These are phyloP conservation scores for Monarda citriodora DNA, from an alignment of 305 asterid species.

Conservation along the genomic window DNA sequence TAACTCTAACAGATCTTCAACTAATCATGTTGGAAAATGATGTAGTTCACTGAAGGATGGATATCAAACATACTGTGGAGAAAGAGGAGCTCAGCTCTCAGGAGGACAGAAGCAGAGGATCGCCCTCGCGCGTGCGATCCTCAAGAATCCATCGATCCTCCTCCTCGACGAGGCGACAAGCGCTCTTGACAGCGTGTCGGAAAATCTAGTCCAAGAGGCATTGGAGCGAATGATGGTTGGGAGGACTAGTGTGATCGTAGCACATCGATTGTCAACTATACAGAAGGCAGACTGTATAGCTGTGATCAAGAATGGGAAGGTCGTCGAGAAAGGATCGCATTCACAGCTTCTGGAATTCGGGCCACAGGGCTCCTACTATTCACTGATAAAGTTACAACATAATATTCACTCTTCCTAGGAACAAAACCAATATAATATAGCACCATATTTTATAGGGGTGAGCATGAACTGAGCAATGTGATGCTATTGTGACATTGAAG, in stretches of 20 bases:
- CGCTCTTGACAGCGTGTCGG: constrained; percentile 72
- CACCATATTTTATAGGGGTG: neutral
- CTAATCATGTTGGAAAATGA: neutral
- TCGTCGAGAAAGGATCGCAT: constrained; percentile 87
- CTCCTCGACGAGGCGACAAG: constrained; percentile 90
- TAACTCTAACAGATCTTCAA: neutral
- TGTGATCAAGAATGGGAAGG: constrained; percentile 67
- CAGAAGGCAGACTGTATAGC: constrained; percentile 68
- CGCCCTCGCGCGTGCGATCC: constrained; percentile 77
- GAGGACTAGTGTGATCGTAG: constrained; percentile 70
- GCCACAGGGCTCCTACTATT: constrained; percentile 51
- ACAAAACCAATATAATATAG: neutral
- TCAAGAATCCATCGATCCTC: constrained; percentile 75
- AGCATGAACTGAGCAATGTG: neutral
- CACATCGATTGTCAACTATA: constrained; percentile 77
- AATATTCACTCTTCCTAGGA: constrained; percentile 25
- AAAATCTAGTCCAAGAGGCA: constrained; percentile 72
- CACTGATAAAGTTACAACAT: constrained; percentile 51
- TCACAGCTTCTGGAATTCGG: constrained; percentile 48
- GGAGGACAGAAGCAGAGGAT: constrained; percentile 87
- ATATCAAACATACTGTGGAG: constrained; percentile 77
- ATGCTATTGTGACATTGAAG: neutral
- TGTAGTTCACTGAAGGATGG: constrained; percentile 70
- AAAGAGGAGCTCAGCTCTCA: constrained; percentile 79
- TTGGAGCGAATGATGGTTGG: constrained; percentile 67